These are phyloP conservation scores for Massarina eburnea DNA, from an alignment of 2,329 filamentous ascomycete genomes.

Conservation along the genomic window DNA sequence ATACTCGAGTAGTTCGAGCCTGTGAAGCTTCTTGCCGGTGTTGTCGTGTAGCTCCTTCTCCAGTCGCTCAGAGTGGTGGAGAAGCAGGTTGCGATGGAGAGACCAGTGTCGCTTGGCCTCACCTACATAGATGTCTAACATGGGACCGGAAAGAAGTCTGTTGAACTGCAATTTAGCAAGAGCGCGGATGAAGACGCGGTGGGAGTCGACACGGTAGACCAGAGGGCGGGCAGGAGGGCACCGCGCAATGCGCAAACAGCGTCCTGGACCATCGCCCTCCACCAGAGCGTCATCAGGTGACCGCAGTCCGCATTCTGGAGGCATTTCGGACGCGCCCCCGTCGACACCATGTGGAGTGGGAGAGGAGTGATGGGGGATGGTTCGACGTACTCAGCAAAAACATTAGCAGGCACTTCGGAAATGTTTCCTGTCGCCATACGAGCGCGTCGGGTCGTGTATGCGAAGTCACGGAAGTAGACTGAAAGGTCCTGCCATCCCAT, in stretches of 20 bases:
- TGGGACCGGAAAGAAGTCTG: constrained; percentile 56
- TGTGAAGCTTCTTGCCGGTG: constrained; percentile 41
- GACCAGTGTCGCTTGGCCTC: constrained; percentile 51
- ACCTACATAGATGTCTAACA: constrained; percentile 56
- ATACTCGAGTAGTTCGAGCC: constrained; percentile 52
- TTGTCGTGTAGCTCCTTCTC: constrained; percentile 43
- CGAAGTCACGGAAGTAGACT: constrained; percentile 45
- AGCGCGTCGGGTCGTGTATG: constrained; percentile 47
- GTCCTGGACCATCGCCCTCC: constrained; percentile 14
- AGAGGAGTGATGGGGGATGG: constrained; percentile 19
- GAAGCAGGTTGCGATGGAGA: constrained; percentile 56
- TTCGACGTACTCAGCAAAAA: constrained; percentile 56
- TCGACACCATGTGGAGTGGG: not conserved
- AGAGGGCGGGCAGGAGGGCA: constrained; percentile 37
- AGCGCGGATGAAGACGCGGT: constrained; percentile 42
- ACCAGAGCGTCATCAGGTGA: constrained; percentile 3
- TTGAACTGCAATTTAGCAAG: constrained; percentile 50
- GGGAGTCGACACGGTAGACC: constrained; percentile 40
- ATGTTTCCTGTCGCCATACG: constrained; percentile 52
- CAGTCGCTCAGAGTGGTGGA: constrained; percentile 54
- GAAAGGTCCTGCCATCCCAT: constrained; percentile 41
- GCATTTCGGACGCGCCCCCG: constrained; percentile 18
- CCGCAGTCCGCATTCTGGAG: constrained; percentile 8
- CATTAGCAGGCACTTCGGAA: constrained; percentile 49
- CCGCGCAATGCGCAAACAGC: constrained; percentile 7